Percentiles rank a stretch among this genome's conserved stretches.
These are phyloP conservation scores for thale cress (Arabidopsis thaliana) DNA, from an alignment of 345 rosid genomes.

Conservation along the genomic window TAIR10.1 NC_003070.9:27553501-27554000, in stretches of 20 bases:
- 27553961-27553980: too few relatives aligned
- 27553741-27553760: too few relatives aligned
- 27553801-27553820: neutral
- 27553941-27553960: too few relatives aligned
- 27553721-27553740: too few relatives aligned
- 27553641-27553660: neutral
- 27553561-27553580: conserved; percentile 31
- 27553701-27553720: too few relatives aligned
- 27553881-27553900: neutral
- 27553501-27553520: conserved; percentile 34
- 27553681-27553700: too few relatives aligned
- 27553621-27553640: neutral
- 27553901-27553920: neutral
- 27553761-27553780: too few relatives aligned
- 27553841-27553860: too few relatives aligned
- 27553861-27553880: neutral
- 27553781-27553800: neutral
- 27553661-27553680: too few relatives aligned
- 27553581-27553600: neutral
- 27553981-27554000: too few relatives aligned
- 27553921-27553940: neutral
- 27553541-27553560: neutral
- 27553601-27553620: neutral
- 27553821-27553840: neutral
- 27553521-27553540: conserved; percentile 28